A percentile compares a stretch with the other conserved stretches of the same genome.
These are phyloP conservation scores for Inosperma sp. DNA, from an alignment of 768 basidiomycete species.

Conservation along the genomic window DNA sequence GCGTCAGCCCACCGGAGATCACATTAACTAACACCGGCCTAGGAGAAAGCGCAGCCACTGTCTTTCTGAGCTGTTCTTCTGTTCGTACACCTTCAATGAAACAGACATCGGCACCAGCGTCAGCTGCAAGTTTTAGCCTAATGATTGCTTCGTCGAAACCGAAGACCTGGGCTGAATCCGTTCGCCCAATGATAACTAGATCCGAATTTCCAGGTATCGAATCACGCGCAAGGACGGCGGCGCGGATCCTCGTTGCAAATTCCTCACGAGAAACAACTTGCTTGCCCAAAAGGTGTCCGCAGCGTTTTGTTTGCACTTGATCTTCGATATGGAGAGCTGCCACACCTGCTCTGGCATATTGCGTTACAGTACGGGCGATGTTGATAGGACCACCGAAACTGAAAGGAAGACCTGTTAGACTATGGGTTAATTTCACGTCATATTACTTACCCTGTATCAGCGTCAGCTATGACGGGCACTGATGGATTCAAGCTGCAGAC, in stretches of 20 bases:
- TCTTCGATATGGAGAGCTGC: slow-evolving; percentile 79
- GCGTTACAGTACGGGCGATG: slow-evolving; percentile 70
- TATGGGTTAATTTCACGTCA: not conserved
- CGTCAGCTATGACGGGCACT: slow-evolving; percentile 72
- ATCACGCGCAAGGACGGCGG: slow-evolving; percentile 74
- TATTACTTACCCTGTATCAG: slow-evolving; percentile 61
- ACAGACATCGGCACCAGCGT: slow-evolving; percentile 74
- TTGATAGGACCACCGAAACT: slow-evolving; percentile 70
- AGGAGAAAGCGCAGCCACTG: slow-evolving; percentile 65
- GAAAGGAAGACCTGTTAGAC: not conserved
- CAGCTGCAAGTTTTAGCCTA: slow-evolving; percentile 67
- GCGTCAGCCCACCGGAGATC: slow-evolving; percentile 73
- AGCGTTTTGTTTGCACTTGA: slow-evolving; percentile 79
- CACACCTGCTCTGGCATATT: slow-evolving; percentile 65
- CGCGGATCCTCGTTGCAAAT: slow-evolving; percentile 71
- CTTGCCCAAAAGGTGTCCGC: slow-evolving; percentile 76
- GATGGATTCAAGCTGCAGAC: slow-evolving; percentile 62
- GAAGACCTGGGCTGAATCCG: slow-evolving; percentile 74
- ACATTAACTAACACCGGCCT: slow-evolving; percentile 79
- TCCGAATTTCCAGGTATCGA: slow-evolving; percentile 71
- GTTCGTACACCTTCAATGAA: slow-evolving; percentile 80
- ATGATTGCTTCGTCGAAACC: slow-evolving; percentile 74
- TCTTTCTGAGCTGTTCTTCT: slow-evolving; percentile 56
- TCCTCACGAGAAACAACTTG: slow-evolving; percentile 79
- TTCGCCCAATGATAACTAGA: slow-evolving; percentile 74